Conservation (phyloP, 1,139 yeast genomes). For the Geotrichum europaeum region DNA sequence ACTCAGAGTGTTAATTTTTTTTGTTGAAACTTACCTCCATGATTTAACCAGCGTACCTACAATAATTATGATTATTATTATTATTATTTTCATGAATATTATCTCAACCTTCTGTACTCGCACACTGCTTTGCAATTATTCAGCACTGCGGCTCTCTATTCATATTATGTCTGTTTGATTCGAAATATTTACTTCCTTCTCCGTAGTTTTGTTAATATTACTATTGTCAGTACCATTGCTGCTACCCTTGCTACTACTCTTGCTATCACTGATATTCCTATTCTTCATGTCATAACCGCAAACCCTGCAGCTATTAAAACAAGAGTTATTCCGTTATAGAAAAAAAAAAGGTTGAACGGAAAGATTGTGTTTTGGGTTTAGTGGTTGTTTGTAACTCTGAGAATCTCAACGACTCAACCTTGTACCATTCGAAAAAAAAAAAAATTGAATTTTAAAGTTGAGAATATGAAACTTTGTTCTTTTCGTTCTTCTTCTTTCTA, state of each 20-base stretch:
- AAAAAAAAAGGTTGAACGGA: not conserved
- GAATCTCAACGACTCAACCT: not conserved
- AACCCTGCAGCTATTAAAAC: not conserved
- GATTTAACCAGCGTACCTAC: not conserved
- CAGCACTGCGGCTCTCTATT: not conserved
- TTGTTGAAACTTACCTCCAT: not conserved
- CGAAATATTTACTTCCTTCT: too few species aligned
- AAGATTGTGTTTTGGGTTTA: not conserved
- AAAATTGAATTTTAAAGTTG: too few species aligned
- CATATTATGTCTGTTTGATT: too few species aligned
- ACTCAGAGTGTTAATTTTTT: not conserved
- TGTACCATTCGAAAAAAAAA: not conserved
- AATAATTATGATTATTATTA: not conserved
- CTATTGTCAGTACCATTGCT: too few species aligned
- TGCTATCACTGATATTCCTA: too few species aligned
- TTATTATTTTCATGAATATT: not conserved
- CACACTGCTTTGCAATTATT: not conserved
- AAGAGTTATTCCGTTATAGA: not conserved
- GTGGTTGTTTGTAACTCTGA: not conserved
- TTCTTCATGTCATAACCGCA: too few species aligned
- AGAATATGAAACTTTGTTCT: too few species aligned
- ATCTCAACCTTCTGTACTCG: not conserved
- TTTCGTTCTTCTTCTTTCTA: too few species aligned
- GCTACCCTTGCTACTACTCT: too few species aligned
- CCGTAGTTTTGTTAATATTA: too few species aligned